Base-by-base conservation (phyloP, 176 grass and related monocot genomes). In the Oropetium thomaeum region DNA sequence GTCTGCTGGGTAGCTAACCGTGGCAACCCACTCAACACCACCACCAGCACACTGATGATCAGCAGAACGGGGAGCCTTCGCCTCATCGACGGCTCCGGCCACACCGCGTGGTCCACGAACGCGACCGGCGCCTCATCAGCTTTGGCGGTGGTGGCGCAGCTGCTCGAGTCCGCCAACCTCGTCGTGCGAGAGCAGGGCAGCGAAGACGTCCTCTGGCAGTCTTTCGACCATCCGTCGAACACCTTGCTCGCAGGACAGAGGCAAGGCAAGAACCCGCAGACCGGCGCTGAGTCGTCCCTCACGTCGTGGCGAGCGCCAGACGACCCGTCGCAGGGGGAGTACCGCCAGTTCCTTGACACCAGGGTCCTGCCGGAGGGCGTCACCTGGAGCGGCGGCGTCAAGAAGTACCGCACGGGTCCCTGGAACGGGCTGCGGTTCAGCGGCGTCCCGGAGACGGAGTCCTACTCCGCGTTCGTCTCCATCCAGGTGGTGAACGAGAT, bases 381-480 rank as follows among this genome's bases (percentile, higher is more conserved):
- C 5, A 42, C 53, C 0, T 85, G 91, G 84, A 12, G 66, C 0
- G 42, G 76, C 32, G 0, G 0, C 58, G 49, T 1, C 33, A 71
- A 53, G 67, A 79, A 47, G 62, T 81, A 45, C 20, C 84, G 76
- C 5, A 65, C 81, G 54, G 85, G 84, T 0, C 64, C 82, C 2
- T 34, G 78, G 41, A 75, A 85, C 51, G 91, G 91, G 23, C 19
- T 82, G 10, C 60, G 81, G 51, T 90, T 93, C 77, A 90, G 84
- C 61, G 76, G 83, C 61, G 5, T 85, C n/a, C 84, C 91, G 1
- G 87, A 87, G 73, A 90, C 70, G 87, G 47, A 34, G 35, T 86
- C 83, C 31, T 92, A 79, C 63, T 20, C 53, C 3, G n/a, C 75
- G 47, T 64, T 66, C 2, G 76, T 85, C 34, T 26, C 15, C 37